Base-by-base conservation (phyloP, 2,329 filamentous ascomycete genomes). In the Cryphonectria japonica region DNA sequence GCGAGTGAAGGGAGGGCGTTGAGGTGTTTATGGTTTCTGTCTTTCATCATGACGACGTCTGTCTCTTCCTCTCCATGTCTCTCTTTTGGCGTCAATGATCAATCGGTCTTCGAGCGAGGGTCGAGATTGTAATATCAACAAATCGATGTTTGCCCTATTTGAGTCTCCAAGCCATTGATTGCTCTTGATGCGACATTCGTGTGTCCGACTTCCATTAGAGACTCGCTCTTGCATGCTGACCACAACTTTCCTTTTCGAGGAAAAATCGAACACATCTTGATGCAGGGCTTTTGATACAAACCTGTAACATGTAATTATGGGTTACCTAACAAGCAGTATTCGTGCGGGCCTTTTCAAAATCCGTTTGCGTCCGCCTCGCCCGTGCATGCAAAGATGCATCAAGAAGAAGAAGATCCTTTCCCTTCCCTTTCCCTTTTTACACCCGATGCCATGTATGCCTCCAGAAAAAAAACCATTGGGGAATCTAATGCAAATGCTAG, bases 401-500 rank as follows among this genome's bases (percentile, higher is more conserved):
- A 39, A 34, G 34, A 62, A 62, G 8, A 61, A 39, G 11, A 13
- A 39, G 9, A 37, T 41, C 13, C 34, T 39, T 62, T 62, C 34
- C 60, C 7, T 62, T 39, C 16, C 11, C 32, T 19, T 39, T 61
- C 19, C 32, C 59, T 11, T 62, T 62, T 62, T 32, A 11, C 22
- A 37, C 4, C 60, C 34, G n/a, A 64, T 46, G 41, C 39, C 16
- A 65, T 34, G 43, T n/a, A 50, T 39, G 37, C 62, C 26, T 16
- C 62, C 62, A 26, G n/a, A 50, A 26, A 65, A n/a, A 39, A 14
- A 34, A 34, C 1, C 26, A 26, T 16, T 32, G 62, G 62, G 62
- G 62, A 65, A 65, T 65, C 62, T 50, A 50, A 65, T 65, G 62
- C 62, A 65, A 34, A 65, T 65, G 62, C 62, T 50, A 14, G 13